phyloP scores from a whole-genome alignment of 768 basidiomycete species.

The Termitomyces sp. region DNA sequence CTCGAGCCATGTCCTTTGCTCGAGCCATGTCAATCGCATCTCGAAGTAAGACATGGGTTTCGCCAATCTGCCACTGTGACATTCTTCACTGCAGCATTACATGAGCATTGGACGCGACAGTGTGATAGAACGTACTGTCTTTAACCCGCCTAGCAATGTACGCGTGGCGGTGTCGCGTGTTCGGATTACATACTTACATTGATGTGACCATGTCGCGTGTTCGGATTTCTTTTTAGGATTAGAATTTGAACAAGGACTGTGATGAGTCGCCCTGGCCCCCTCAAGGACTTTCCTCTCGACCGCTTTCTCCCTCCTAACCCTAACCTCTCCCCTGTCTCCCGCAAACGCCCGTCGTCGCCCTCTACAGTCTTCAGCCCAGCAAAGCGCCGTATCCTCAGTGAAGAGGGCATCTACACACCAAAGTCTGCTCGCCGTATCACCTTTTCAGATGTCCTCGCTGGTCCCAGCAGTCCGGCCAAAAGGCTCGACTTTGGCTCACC shows the following conservation, averaged over 20 bases:
- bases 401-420: constrained; percentile 44
- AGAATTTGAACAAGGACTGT: constrained; percentile 6
- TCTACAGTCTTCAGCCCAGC: constrained; percentile 53
- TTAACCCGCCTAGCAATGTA: too few species aligned
- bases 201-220: constrained; percentile 11
- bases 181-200: too few species aligned
- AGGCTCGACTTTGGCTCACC: constrained; percentile 50
- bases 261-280: constrained; percentile 48
- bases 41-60: too few species aligned
- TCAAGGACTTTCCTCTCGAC: constrained; percentile 59
- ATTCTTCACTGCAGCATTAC: too few species aligned
- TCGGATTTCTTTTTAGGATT: background rate
- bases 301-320: constrained; percentile 40
- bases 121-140: too few species aligned
- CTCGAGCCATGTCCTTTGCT: too few species aligned
- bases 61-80: too few species aligned
- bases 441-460: constrained; percentile 22
- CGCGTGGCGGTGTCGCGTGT: too few species aligned
- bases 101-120: too few species aligned
- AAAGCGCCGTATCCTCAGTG: constrained; percentile 63
- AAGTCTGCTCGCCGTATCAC: constrained; percentile 19
- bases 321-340: constrained; percentile 27
- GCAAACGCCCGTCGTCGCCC: constrained; percentile 65
- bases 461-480: constrained; percentile 42
- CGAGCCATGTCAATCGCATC: too few species aligned